Percentiles rank a stretch among this genome's conserved stretches.
phyloP scores from a whole-genome alignment of 75 land plant species.

The Cupressus sempervirens region DNA sequence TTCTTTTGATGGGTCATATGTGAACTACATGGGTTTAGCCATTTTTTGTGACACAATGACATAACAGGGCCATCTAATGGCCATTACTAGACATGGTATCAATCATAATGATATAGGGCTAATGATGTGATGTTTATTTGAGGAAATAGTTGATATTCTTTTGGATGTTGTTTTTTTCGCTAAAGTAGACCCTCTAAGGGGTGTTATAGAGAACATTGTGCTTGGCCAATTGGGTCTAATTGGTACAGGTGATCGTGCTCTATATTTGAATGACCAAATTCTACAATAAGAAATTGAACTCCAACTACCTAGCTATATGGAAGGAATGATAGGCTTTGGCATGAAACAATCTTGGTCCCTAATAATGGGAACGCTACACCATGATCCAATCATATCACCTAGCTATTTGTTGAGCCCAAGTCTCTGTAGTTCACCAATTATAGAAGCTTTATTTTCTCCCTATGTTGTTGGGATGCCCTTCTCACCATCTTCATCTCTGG shows the following conservation, averaged over 20 bases:
- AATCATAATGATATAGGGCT: conserved; percentile 95
- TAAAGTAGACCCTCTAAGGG: conserved; percentile 81
- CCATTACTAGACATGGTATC: conserved; percentile 95
- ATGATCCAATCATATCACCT: conserved; percentile 86
- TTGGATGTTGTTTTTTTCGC: conserved; percentile 96
- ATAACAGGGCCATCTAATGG: conserved; percentile 95
- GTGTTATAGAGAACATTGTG: conserved; percentile 98
- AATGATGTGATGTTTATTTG: conserved; percentile 98
- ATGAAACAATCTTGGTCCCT: conserved; percentile 51
- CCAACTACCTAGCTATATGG: conserved; percentile 94
- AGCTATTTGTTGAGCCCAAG: conserved; percentile 73
- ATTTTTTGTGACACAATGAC: conserved; percentile 97
- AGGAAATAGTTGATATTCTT: conserved; percentile 96
- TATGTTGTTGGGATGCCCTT: conserved; percentile 90
- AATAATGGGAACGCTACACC: conserved; percentile 69
- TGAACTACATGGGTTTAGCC: conserved; percentile 90
- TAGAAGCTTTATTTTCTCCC: conserved; percentile 92
- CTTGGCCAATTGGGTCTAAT: conserved; percentile 94
- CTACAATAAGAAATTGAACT: conserved; percentile 91
- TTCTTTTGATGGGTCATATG: conserved; percentile 96
- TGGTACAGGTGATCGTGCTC: conserved; percentile 80
- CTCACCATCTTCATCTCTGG: conserved; percentile 72
- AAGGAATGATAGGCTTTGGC: conserved; percentile 37
- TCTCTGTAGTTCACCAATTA: conserved; percentile 63
- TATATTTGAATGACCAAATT: conserved; percentile 90